phyloP scores from a whole-genome alignment of 177 flowering plant genomes.

The Telopea speciosissima region DNA sequence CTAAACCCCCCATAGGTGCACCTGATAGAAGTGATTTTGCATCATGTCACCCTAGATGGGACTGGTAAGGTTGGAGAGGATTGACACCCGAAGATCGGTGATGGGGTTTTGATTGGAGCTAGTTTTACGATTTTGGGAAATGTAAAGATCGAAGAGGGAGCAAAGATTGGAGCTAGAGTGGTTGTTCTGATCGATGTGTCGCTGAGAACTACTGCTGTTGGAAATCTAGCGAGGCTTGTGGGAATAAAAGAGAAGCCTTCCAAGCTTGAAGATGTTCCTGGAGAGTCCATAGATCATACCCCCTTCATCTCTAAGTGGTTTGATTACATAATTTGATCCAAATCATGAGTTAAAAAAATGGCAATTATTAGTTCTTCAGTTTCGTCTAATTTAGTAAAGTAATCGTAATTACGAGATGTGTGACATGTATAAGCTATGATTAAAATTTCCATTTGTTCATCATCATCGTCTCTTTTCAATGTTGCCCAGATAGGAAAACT shows the following conservation, averaged over 20 bases:
- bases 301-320: conserved; percentile 21
- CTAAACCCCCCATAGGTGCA: too few species aligned
- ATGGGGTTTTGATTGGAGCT: conserved; percentile 41
- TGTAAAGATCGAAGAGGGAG: conserved; percentile 28
- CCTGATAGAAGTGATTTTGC: too few species aligned
- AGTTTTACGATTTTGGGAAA: conserved; percentile 33
- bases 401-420: too few species aligned
- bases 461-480: too few species aligned
- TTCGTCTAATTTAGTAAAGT: too few species aligned
- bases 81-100: conserved; percentile 39
- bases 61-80: conserved; percentile 32
- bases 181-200: conserved; percentile 31
- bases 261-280: conserved; percentile 18
- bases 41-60: conserved; percentile 36
- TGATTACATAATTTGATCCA: conserved; percentile 18
- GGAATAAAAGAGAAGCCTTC: conserved; percentile 23
- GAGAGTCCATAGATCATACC: conserved; percentile 24
- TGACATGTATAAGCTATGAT: too few species aligned
- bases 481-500: too few species aligned
- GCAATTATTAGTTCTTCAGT: too few species aligned
- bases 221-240: conserved; percentile 34
- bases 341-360: too few species aligned
- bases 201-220: conserved; percentile 29
- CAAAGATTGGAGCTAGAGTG: conserved; percentile 35
- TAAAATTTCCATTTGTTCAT: too few species aligned